phyloP scores from a whole-genome alignment of 306 rosid species.

The Neltuma alba region DNA sequence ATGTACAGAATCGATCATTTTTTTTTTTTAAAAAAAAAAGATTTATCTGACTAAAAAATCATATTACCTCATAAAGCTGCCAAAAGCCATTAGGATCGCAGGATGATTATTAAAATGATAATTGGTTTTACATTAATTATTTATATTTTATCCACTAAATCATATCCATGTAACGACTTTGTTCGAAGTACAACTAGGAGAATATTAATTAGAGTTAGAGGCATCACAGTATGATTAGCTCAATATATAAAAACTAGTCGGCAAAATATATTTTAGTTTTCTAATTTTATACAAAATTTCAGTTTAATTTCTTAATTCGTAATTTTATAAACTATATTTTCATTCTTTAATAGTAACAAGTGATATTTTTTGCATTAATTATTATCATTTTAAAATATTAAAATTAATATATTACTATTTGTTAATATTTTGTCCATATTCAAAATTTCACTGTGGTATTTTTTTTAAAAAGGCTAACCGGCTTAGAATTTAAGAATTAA shows the following conservation, averaged over 20 bases:
- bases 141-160: neutral
- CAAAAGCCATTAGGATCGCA: neutral
- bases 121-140: neutral
- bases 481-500: no score
- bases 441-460: no score
- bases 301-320: no score
- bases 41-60: neutral
- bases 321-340: no score
- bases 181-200: neutral
- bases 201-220: neutral
- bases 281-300: no score
- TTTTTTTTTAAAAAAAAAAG: neutral
- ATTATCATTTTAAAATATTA: no score
- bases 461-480: no score
- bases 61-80: neutral
- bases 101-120: neutral
- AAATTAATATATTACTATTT: no score
- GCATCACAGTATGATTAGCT: neutral
- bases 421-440: no score
- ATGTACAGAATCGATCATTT: neutral
- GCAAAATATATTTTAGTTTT: no score
- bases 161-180: neutral
- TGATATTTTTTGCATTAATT: no score
- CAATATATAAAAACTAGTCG: neutral
- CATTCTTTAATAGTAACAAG: no score